phyloP scores from a whole-genome alignment of 2,329 filamentous ascomycete species.

The Ophiosphaerella narmari region DNA sequence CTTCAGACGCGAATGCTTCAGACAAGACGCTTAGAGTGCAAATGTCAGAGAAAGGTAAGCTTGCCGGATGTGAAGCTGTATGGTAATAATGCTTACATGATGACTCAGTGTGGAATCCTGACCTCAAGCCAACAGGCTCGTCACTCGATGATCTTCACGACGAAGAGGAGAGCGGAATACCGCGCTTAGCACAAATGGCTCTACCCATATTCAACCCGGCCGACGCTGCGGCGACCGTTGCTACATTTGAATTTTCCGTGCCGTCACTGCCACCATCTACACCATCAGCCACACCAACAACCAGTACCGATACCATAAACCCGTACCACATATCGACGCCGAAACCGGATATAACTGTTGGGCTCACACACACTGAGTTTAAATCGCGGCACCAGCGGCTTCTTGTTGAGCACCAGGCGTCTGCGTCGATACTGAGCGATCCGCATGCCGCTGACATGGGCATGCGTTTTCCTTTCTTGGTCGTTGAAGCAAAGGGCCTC shows the following conservation, averaged over 20 bases:
- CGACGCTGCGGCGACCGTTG: not conserved
- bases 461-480: conserved; percentile 21
- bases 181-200: conserved; percentile 7
- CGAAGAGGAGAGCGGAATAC: conserved; percentile 7
- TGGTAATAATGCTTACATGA: too few relatives aligned
- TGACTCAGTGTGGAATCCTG: conserved; percentile 15
- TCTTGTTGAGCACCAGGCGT: conserved; percentile 16
- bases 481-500: conserved; percentile 20
- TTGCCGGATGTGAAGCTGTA: too few relatives aligned
- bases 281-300: conserved; percentile 16
- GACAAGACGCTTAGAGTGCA: too few relatives aligned
- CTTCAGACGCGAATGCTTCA: too few relatives aligned
- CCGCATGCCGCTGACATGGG: conserved; percentile 21
- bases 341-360: conserved; percentile 22
- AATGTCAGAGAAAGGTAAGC: too few relatives aligned
- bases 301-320: conserved; percentile 20
- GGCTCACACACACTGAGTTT: conserved; percentile 15
- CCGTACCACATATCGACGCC: conserved; percentile 23
- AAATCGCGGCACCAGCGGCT: conserved; percentile 4
- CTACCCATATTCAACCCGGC: conserved; percentile 11
- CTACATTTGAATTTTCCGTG: conserved; percentile 8
- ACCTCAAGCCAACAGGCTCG: conserved; percentile 16
- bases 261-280: conserved; percentile 19
- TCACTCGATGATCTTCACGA: conserved; percentile 5
- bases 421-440: too few relatives aligned